Evolutionary conservation across 345 rosid species (phyloP), one percentile per base, ranked within the genome.

Genomic region (Atalantia buxifolia): DNA sequence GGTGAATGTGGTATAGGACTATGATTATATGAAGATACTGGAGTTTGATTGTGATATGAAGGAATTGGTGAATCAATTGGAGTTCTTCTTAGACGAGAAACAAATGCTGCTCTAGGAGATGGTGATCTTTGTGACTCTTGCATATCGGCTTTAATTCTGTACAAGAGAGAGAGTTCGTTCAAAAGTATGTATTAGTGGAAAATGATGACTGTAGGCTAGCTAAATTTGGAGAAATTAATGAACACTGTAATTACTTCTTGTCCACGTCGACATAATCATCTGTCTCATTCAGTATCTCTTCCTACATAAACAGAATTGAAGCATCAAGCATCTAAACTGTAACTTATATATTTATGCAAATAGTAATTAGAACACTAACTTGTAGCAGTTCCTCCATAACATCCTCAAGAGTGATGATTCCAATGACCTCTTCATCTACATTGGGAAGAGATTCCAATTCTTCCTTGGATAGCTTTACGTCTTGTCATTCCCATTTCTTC

Each of bases 401-500:
- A 87, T 94, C 98, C 87, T 94, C 97, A 28, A 92, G 72, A n/a
- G 98, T 92, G 77, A 94, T 94, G 71, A 94, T 88, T 45, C 97
- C 98, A 19, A 88, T 22, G 40, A 91, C 88, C 81, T 90, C 91
- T 64, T 88, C 97, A 77, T 85, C 83, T 59, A 38, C 81, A 74
- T 38, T 78, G 24, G 83, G 63, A 56, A 74, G 78, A 30, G 80
- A 79, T 50, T 89, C 87, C 77, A 83, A 66, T 35, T 84, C 84
- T 62, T 82, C 83, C 4, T 18, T 62, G 2, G 81, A 76, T 36
- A 78, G 18, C 63, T 28, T 36, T 28, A 36, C 59, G 21, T 62
- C 57, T 59, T 42, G 70, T 42, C 36, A 72, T 79, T 80, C 80
- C 81, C 75, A n/a, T 75, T 72, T 80, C 71, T 78, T 71, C 35